These are phyloP conservation scores for Crucibulum laeve DNA, from an alignment of 768 basidiomycete species.

Conservation along the genomic window DNA sequence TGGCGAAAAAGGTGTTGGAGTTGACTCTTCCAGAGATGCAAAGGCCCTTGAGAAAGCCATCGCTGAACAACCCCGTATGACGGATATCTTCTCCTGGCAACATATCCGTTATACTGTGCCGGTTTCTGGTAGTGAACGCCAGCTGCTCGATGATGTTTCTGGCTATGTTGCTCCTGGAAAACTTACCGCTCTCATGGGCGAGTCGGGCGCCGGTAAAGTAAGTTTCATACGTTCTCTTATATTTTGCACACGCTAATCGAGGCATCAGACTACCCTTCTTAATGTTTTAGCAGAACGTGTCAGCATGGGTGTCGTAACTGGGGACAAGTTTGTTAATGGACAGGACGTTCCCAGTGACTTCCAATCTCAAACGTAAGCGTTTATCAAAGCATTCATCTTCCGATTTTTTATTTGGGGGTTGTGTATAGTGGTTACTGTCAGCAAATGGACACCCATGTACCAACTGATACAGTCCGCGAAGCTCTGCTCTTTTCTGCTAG, in stretches of 20 bases:
- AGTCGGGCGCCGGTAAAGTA: slow-evolving; percentile 43
- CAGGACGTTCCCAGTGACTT: slow-evolving; percentile 51
- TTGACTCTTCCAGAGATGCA: slow-evolving; percentile 4
- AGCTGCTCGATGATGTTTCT: slow-evolving; percentile 66
- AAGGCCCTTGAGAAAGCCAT: slow-evolving; percentile 24
- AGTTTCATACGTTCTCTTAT: slow-evolving; percentile 17
- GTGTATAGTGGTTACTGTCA: slow-evolving; percentile 66
- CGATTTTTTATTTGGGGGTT: background rate
- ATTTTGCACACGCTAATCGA: background rate
- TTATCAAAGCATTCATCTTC: background rate
- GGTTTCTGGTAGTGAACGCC: slow-evolving; percentile 38
- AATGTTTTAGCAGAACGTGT: slow-evolving; percentile 53
- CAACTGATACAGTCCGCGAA: slow-evolving; percentile 74
- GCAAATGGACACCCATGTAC: slow-evolving; percentile 79
- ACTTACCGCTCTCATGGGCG: slow-evolving; percentile 75
- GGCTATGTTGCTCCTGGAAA: slow-evolving; percentile 83
- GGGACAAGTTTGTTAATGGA: slow-evolving; percentile 53
- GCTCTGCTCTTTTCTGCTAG: slow-evolving; percentile 77
- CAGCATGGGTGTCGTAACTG: slow-evolving; percentile 41
- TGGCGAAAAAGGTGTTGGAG: background rate
- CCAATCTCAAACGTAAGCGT: slow-evolving; percentile 49
- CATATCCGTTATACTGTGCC: slow-evolving; percentile 63
- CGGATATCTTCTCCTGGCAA: slow-evolving; percentile 78
- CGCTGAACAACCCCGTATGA: slow-evolving; percentile 38
- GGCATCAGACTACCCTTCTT: slow-evolving; percentile 51